Base-by-base conservation (phyloP, 495 filamentous ascomycete species). In the Parachaetomium inaequale region DNA sequence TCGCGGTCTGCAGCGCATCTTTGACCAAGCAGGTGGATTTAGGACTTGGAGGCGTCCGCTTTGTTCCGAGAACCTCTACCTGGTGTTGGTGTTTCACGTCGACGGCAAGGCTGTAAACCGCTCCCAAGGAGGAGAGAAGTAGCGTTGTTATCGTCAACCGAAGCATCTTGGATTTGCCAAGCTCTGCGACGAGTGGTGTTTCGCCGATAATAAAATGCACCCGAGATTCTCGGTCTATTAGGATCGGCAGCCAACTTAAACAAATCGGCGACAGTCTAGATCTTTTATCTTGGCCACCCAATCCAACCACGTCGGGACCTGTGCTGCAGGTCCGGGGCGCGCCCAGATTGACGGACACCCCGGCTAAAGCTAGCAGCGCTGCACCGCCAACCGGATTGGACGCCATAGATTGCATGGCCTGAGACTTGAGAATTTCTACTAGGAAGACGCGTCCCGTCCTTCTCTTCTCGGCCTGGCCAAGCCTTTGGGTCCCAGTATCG, bases 331-430 rank as follows among this genome's bases (percentile, higher is more conserved):
- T 23, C 26, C 51, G 8, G 32, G 23, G n/a, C 11, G 4, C 19
- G n/a, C 21, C 17, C 14, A 58, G 43, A 47, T 58, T 43, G 40
- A 4, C 7, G 25, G 19, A 42, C 40, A 29, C 55, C 38, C 55
- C 38, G 55, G 38, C 42, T 45, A 58, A 58, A 58, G 31, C 23
- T 25, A 4, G 28, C 21, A 28, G 8, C 25, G 23, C 17, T 19
- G 52, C 7, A 58, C 42, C 40, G 28, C 38, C 55, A 58, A 58
- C 55, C 55, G 46, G 42, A 40, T 19, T 46, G 17, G 17, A 46
- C n/a, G 3, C 15, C 15, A 3, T n/a, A 29, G 25, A 58, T 58
- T 58, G 40, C 7, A 31, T 58, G 38, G 55, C 40, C 25, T 31
- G 55, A 58, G 38, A 32, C 25, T 19, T 46, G 38, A n/a, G 21